A percentile compares a stretch with the other conserved stretches of the same genome.
Conservation (phyloP, 768 basidiomycete genomes). For the Hemileccinum rubropunctum region DNA sequence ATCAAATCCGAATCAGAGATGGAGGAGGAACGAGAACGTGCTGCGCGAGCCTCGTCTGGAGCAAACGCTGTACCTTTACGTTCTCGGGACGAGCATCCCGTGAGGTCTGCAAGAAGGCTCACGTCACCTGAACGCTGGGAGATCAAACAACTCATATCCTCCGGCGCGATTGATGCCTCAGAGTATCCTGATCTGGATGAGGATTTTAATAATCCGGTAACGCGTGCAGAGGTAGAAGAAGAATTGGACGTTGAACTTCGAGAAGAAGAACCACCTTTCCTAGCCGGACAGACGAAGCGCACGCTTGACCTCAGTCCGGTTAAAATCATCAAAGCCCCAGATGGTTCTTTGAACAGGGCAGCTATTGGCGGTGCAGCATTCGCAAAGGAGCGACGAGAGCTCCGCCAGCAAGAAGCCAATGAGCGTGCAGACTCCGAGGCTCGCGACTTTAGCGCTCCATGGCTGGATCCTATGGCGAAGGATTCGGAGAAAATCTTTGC, state of each 20-base stretch:
- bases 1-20: slow-evolving; percentile 94
- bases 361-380: slow-evolving; percentile 91
- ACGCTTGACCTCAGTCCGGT: slow-evolving; percentile 95
- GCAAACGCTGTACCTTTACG: slow-evolving; percentile 84
- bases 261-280: slow-evolving; percentile 95
- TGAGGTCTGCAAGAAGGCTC: slow-evolving; percentile 81
- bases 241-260: slow-evolving; percentile 96
- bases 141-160: slow-evolving; percentile 97
- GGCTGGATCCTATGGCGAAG: slow-evolving; percentile 97
- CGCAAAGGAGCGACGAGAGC: slow-evolving; percentile 92
- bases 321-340: slow-evolving; percentile 97
- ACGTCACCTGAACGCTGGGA: slow-evolving; percentile 99
- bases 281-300: slow-evolving; percentile 93
- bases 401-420: slow-evolving; percentile 91
- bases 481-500: slow-evolving; percentile 86
- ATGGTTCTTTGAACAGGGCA: slow-evolving; percentile 94
- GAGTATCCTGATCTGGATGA: slow-evolving; percentile 95
- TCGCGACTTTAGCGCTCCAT: slow-evolving; percentile 92
- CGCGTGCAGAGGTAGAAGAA: slow-evolving; percentile 87
- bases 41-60: slow-evolving; percentile 69
- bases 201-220: slow-evolving; percentile 72
- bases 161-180: slow-evolving; percentile 86
- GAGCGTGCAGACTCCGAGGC: slow-evolving; percentile 93
- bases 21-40: slow-evolving; percentile 69
- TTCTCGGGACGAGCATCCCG: slow-evolving; percentile 46